A percentile compares a stretch with the other conserved stretches of the same genome.
These are phyloP conservation scores for Fusarium proliferatum DNA, from an alignment of 2,329 filamentous ascomycete genomes.

Conservation along the genomic window DNA sequence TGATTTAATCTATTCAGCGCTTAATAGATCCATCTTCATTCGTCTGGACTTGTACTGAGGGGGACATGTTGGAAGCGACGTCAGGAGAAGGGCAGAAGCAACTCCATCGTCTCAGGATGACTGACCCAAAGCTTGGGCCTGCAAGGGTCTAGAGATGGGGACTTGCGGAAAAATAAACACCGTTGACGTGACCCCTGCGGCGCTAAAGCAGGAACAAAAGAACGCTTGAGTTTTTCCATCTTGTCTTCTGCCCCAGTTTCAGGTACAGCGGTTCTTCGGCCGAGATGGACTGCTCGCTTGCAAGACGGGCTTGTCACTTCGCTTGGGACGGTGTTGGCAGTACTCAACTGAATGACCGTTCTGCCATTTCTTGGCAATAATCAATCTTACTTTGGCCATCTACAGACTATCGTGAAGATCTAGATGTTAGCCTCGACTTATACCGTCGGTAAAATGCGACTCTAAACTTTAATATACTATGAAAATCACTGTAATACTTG, in stretches of 20 bases:
- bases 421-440: not conserved
- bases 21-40: not conserved
- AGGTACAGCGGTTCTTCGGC: constrained; percentile 35
- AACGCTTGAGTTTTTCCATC: constrained; percentile 20
- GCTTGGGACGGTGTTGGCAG: constrained; percentile 7
- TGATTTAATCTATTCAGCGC: not conserved
- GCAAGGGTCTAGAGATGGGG: not conserved
- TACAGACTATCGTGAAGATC: not conserved
- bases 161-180: constrained; percentile 33
- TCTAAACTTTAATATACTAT: not conserved
- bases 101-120: constrained; percentile 6
- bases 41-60: not conserved
- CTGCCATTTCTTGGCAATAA: not conserved
- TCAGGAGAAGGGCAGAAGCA: not conserved
- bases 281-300: constrained; percentile 6
- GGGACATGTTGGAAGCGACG: not conserved
- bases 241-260: constrained; percentile 31
- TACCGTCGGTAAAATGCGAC: not conserved
- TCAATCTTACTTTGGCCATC: not conserved
- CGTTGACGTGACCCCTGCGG: constrained; percentile 5
- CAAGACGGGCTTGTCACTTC: not conserved
- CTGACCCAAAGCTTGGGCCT: not conserved
- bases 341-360: not conserved
- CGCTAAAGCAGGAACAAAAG: constrained; percentile 39
- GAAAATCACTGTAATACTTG: not conserved